These are phyloP conservation scores for Globisporangium alternatum DNA, from an alignment of 352 stramenopile species.

Conservation along the genomic window DNA sequence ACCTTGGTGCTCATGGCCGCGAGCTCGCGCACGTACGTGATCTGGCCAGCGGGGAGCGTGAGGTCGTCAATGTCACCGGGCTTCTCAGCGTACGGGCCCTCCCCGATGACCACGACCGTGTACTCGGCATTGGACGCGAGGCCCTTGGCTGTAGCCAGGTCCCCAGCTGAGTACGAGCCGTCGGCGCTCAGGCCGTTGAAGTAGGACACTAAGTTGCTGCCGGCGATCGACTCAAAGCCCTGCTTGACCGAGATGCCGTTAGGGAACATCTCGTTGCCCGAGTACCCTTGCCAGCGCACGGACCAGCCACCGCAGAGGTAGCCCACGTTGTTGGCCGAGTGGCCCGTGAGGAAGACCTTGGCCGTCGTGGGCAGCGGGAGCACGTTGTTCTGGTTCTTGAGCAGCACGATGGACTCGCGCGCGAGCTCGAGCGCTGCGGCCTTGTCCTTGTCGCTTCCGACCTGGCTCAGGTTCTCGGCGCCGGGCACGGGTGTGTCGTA, in stretches of 20 bases:
- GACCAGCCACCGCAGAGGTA: slow-evolving; percentile 81
- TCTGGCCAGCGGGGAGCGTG: slow-evolving; percentile 54
- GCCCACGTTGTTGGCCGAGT: slow-evolving; percentile 64
- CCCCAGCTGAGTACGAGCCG: slow-evolving; percentile 47
- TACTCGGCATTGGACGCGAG: slow-evolving; percentile 49
- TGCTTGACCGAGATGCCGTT: slow-evolving; percentile 62
- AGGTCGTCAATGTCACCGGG: slow-evolving; percentile 83
- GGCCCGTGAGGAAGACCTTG: slow-evolving; percentile 67
- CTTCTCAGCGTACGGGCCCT: slow-evolving; percentile 82
- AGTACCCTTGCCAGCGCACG: slow-evolving; percentile 83
- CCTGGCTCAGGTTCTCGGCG: slow-evolving; percentile 30
- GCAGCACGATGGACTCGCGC: slow-evolving; percentile 80
- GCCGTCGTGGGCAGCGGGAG: slow-evolving; percentile 40
- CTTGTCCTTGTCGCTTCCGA: slow-evolving; percentile 52
- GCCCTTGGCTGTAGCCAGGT: slow-evolving; percentile 51
- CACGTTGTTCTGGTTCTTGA: slow-evolving; percentile 72
- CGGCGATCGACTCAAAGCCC: slow-evolving; percentile 38
- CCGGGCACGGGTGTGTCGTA: slow-evolving; percentile 66
- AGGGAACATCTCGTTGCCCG: slow-evolving; percentile 58
- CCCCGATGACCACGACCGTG: slow-evolving; percentile 79
- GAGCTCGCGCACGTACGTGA: slow-evolving; percentile 71
- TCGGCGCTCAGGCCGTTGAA: slow-evolving; percentile 59
- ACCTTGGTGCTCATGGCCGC: slow-evolving; percentile 67
- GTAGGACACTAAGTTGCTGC: slow-evolving; percentile 27
- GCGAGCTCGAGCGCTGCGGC: slow-evolving; percentile 60